Evolutionary conservation across 306 rosid species (phyloP), one percentile per base, ranked within the genome.

Genomic region (Vicia sativa): DNA sequence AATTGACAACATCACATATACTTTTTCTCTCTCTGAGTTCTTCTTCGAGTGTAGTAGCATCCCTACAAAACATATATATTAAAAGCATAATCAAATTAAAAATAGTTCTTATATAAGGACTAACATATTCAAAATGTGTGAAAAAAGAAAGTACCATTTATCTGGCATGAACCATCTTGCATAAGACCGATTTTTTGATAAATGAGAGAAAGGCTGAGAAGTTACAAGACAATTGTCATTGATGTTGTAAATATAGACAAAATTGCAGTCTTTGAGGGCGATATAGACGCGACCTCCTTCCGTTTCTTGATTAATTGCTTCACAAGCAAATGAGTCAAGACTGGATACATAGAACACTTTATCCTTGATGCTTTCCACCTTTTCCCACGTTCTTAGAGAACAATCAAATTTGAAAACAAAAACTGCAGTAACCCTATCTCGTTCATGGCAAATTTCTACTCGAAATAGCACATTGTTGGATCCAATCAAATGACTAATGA

Each of bases 361-460:
- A 34, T 34, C 64, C 39, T 63, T 25, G 39, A 43, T 63, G 25
- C 54, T 63, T 25, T 63, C 55, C 13, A 42, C 68, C 39, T 63
- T 43, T 63, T 25, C 25, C 68, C 54, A 63, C 54, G 23, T 2
- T 18, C 23, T 21, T 42, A 0, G 53, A 41, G 38, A 41, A 62
- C 4, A 62, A 43, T 62, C 53, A 11, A 23, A 63, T 25, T 18
- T 61, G 16, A 7, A 11, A 42, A 63, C 55, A 7, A 8, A 11
- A 26, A 63, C 21, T 7, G 39, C 68, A 13, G 16, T 7, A 42
- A 63, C 23, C 68, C 6, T 23, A 39, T 42, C n/a, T 4, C 4
- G 9, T 6, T 6, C 8, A 43, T 23, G 13, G 9, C 44, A n/a
- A 4, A 63, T 43, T 23, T 25, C 39, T 12, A 63, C 26, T 43